Conservation (phyloP, 352 stramenopile genomes). For the Phytopythium ostracodes region DNA sequence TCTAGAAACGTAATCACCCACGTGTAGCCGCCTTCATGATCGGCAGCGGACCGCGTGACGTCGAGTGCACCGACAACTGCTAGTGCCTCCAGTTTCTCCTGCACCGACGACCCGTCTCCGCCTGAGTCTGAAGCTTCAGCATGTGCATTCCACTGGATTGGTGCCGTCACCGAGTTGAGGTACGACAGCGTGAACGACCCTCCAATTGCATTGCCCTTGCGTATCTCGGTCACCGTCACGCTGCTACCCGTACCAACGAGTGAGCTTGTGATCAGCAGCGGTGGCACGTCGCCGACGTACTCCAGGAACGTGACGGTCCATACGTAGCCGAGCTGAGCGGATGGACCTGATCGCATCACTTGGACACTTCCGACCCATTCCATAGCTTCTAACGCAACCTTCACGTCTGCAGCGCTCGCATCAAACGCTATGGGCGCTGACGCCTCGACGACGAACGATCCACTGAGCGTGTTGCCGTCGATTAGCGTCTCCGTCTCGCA, state of each 20-base stretch:
- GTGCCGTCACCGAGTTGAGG: slow-evolving; percentile 23
- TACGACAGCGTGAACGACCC: slow-evolving; percentile 64
- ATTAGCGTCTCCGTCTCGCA: slow-evolving; percentile 66
- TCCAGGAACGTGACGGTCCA: slow-evolving; percentile 79
- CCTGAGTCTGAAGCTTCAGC: slow-evolving; percentile 29
- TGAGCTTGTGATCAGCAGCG: slow-evolving; percentile 51
- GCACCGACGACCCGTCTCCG: slow-evolving; percentile 52
- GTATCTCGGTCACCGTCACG: slow-evolving; percentile 54
- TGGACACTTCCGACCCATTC: slow-evolving; percentile 57
- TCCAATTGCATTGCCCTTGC: slow-evolving; percentile 67
- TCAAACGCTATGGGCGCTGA: slow-evolving; percentile 58
- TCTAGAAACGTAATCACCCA: slow-evolving; percentile 82
- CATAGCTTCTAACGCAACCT: slow-evolving; percentile 52
- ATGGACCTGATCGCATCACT: slow-evolving; percentile 40
- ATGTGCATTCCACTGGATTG: slow-evolving; percentile 44
- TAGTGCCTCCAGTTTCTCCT: slow-evolving; percentile 71
- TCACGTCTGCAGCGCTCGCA: slow-evolving; percentile 38
- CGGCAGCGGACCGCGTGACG: slow-evolving; percentile 34
- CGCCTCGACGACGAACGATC: slow-evolving; percentile 65
- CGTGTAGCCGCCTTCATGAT: slow-evolving; percentile 52
- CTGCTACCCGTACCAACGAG: slow-evolving; percentile 54
- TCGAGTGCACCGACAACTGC: slow-evolving; percentile 39
- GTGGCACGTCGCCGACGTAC: slow-evolving; percentile 62
- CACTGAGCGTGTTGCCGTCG: slow-evolving; percentile 68
- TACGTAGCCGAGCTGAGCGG: slow-evolving; percentile 57